These are phyloP conservation scores for Microbotryum violaceum DNA, from an alignment of 1,284 basidiomycete genomes.

Conservation along the genomic window DNA sequence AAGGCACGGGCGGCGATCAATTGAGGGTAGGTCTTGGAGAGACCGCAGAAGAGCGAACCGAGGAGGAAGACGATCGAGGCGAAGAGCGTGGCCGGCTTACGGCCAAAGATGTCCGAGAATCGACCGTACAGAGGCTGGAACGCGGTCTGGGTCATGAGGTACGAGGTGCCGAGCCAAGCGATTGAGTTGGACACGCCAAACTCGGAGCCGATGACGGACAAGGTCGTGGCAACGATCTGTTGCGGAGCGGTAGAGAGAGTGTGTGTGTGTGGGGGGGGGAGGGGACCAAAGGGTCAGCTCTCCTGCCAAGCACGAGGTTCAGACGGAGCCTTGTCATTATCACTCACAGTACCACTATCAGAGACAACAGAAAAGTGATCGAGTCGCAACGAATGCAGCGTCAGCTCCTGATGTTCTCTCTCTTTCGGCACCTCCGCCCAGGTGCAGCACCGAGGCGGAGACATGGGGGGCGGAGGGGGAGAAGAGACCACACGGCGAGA, in stretches of 20 bases:
- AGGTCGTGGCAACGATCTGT: conserved; percentile 28
- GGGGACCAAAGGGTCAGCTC: not conserved
- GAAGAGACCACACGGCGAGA: not conserved
- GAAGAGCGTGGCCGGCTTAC: conserved; percentile 31
- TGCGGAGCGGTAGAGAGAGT: not conserved
- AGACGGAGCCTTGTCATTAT: not conserved
- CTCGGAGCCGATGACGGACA: conserved; percentile 25
- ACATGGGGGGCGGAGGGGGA: too few species aligned
- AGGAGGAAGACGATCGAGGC: conserved; percentile 31
- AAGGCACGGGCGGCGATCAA: conserved; percentile 32
- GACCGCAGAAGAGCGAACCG: conserved; percentile 31
- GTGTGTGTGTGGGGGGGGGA: too few species aligned
- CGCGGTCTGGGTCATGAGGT: conserved; percentile 23
- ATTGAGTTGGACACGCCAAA: conserved; percentile 28
- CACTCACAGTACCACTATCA: conserved; percentile 6
- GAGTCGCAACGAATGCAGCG: too few species aligned
- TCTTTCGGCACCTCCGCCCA: too few species aligned
- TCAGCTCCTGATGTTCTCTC: too few species aligned
- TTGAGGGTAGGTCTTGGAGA: conserved; percentile 25
- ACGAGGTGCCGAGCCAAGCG: conserved; percentile 25
- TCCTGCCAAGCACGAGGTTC: not conserved
- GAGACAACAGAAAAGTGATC: not conserved
- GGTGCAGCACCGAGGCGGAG: not conserved
- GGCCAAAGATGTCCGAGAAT: conserved; percentile 32
- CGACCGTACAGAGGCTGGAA: conserved; percentile 32